These are phyloP conservation scores for Epichloe brachyelytri DNA, from an alignment of 2,329 filamentous ascomycete species.

Conservation along the genomic window DNA sequence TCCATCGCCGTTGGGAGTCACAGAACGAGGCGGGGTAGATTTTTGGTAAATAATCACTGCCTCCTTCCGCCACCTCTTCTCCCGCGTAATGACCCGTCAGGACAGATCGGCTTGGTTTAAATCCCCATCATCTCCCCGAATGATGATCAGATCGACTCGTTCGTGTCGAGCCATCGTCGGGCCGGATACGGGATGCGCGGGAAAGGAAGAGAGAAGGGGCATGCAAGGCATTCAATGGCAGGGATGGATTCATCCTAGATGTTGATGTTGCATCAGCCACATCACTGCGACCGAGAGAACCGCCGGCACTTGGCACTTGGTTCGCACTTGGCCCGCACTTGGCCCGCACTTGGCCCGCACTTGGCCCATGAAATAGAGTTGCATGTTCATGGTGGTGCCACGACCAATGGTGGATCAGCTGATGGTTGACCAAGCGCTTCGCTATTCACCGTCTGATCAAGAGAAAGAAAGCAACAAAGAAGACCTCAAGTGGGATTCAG, in stretches of 20 bases:
- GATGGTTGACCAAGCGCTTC: too few species aligned
- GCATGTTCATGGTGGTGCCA: not conserved
- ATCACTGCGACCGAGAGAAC: not conserved
- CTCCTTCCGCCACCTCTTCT: conserved; percentile 41
- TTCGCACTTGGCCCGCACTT: not conserved
- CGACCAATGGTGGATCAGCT: not conserved
- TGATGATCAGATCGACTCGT: not conserved
- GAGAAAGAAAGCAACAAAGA: too few species aligned
- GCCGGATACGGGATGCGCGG: not conserved
- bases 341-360: not conserved
- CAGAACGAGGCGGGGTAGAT: conserved; percentile 30
- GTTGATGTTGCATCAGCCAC: not conserved
- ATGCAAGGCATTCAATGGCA: not conserved
- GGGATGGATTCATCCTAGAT: not conserved
- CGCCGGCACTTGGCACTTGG: not conserved
- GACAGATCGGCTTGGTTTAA: not conserved
- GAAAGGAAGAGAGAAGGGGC: not conserved
- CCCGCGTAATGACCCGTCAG: conserved; percentile 9
- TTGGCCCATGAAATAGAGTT: not conserved
- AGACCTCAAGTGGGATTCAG: not conserved
- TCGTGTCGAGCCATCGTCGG: not conserved
- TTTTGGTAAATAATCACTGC: conserved; percentile 40
- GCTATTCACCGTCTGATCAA: not conserved
- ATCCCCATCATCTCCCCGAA: not conserved
- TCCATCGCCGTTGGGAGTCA: conserved; percentile 28